Evolutionary conservation across 331 rosid genomes (phyloP), one percentile per base, ranked within the genome.

Genomic region (Quercus tomentella): DNA sequence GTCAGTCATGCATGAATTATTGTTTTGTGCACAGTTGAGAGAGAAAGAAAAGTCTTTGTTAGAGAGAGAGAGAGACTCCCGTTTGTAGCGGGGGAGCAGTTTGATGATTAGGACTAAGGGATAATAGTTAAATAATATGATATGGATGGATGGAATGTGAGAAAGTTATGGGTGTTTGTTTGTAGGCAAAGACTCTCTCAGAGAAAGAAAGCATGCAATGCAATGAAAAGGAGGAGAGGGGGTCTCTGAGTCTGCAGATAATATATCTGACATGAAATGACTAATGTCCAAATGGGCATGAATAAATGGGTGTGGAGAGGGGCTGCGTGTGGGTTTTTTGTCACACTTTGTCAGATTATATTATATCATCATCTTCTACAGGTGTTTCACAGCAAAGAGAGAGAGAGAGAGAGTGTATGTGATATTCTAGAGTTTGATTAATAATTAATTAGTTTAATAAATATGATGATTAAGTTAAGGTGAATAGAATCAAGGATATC

Each of bases 271-370:
- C 94, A 88, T 74, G 92, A 89, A 76, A 82, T 76, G 91, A 85
- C 89, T 63, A 73, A 73, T 88, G 89, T 88, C 88, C 92, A 87
- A 87, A 83, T 93, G 97, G 91, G 84, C 58, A 30, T 88, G 82
- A 82, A 88, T 87, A 56, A 82, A 84, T 89, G 96, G 97, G 92
- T 58, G 90, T 82, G 91, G 92, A 43, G 90, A 89, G 94, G 80
- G 92, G 89, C 88, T 89, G 91, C 81, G 81, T 85, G 85, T 84
- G 88, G 73, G 79, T 68, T 82, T 83, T 79, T 77, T 84, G 81
- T 84, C 86, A 80, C 80, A 60, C 86, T 84, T 72, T 78, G 85
- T 87, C 88, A 78, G 85, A 62, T 84, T 69, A 77, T 66, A n/a
- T 55, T 68, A 10, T 49, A 49, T 49, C 35, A 65, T 70, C 77